A percentile compares a stretch with the other conserved stretches of the same genome.
phyloP scores from a whole-genome alignment of 2,329 filamentous ascomycete species.

The Diplodia seriata region DNA sequence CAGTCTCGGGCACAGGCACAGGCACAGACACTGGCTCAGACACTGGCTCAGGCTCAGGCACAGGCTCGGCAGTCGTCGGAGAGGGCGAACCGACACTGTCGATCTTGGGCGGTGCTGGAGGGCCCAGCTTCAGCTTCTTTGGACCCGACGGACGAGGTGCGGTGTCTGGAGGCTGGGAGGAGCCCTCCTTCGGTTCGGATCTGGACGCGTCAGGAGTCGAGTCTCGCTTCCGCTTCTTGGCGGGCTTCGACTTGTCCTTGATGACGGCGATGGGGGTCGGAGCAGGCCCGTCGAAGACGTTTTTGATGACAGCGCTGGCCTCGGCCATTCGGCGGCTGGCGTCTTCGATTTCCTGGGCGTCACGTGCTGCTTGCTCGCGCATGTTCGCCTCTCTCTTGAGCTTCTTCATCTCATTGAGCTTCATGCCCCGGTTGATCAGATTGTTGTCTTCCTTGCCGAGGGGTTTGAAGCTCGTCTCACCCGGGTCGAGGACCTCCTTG shows the following conservation, averaged over 20 bases:
- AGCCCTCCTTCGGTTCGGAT: constrained; percentile 24
- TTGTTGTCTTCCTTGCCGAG: constrained; percentile 67
- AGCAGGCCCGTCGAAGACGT: constrained; percentile 26
- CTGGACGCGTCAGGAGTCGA: constrained; percentile 47
- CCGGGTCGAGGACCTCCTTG: constrained; percentile 60
- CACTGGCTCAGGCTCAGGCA: too few relatives aligned
- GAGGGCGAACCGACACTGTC: constrained; percentile 33
- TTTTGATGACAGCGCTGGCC: constrained; percentile 32
- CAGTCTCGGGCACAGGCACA: not conserved
- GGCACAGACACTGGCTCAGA: too few relatives aligned
- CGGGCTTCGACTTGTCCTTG: constrained; percentile 34
- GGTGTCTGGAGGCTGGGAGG: constrained; percentile 36
- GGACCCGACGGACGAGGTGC: constrained; percentile 40
- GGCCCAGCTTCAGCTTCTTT: constrained; percentile 40
- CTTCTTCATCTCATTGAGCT: constrained; percentile 79
- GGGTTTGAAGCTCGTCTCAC: constrained; percentile 64
- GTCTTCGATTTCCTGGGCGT: constrained; percentile 47
- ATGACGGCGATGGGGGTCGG: constrained; percentile 22
- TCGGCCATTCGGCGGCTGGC: constrained; percentile 45
- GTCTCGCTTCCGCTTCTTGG: constrained; percentile 64
- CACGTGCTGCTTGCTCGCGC: constrained; percentile 57
- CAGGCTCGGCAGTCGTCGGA: constrained; percentile 26
- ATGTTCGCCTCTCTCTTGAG: constrained; percentile 69
- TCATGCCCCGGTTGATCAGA: constrained; percentile 75
- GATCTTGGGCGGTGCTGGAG: constrained; percentile 34